Conservation (phyloP, 768 basidiomycete genomes). For the Rubroboletus satanas region DNA sequence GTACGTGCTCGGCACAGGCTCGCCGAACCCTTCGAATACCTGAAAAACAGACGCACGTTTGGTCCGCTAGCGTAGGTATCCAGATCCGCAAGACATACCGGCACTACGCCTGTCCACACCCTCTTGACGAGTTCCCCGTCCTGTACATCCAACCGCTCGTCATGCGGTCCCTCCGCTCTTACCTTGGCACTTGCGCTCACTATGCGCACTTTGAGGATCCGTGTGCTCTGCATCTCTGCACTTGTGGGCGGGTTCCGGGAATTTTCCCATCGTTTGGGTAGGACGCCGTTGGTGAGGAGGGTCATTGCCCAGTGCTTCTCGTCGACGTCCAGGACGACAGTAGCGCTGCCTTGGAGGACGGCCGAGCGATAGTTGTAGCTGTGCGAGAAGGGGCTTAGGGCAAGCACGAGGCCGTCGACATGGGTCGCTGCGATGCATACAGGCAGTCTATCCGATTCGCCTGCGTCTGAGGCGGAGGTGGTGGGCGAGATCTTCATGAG, state of each 20-base stretch:
- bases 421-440: conserved; percentile 26
- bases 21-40: conserved; percentile 25
- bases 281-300: conserved; percentile 20
- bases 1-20: conserved; percentile 22
- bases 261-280: conserved; percentile 23
- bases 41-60: background rate
- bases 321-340: conserved; percentile 12
- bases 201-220: conserved; percentile 22
- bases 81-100: conserved; percentile 7
- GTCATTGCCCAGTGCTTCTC: conserved; percentile 26
- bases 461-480: background rate
- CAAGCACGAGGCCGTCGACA: conserved; percentile 23
- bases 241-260: conserved; percentile 19
- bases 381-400: conserved; percentile 23
- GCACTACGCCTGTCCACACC: conserved; percentile 26
- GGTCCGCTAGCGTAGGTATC: background rate
- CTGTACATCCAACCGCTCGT: conserved; percentile 17
- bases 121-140: conserved; percentile 11
- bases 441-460: conserved; percentile 6
- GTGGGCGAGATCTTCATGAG: conserved; percentile 23
- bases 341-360: conserved; percentile 19
- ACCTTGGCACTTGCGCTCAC: conserved; percentile 23
- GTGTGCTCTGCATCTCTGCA: conserved; percentile 23
- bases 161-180: conserved; percentile 22
- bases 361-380: conserved; percentile 28